Percentiles rank a stretch among this genome's conserved stretches.
These are phyloP conservation scores for Plasmodium gonderi DNA, from an alignment of 169 alveolate genomes.

Conservation along the genomic window DNA sequence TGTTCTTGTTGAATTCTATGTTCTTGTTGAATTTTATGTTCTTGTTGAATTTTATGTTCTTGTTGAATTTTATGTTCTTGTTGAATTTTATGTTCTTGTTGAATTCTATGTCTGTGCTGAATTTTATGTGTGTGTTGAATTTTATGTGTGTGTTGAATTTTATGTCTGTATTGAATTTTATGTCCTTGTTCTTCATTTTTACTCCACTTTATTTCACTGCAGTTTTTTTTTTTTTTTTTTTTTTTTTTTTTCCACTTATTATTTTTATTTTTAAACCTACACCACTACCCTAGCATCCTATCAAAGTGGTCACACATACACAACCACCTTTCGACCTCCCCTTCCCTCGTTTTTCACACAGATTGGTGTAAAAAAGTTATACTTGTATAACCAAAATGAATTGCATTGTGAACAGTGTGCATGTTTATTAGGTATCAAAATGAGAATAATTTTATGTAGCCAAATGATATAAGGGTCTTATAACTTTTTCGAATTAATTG, in stretches of 20 bases:
- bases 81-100: neutral
- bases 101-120: neutral
- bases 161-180: neutral
- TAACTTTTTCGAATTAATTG: too few relatives aligned
- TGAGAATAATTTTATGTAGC: neutral
- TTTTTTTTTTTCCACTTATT: neutral
- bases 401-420: constrained; percentile 20
- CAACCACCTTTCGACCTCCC: neutral
- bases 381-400: constrained; percentile 18
- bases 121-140: too few relatives aligned
- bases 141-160: too few relatives aligned
- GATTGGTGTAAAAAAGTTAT: constrained; percentile 29
- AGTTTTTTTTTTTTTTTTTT: neutral
- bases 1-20: neutral
- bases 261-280: too few relatives aligned
- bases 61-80: neutral
- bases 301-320: neutral
- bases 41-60: neutral
- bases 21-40: neutral
- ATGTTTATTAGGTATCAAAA: constrained; percentile 47
- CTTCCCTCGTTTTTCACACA: neutral
- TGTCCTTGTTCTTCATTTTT: neutral
- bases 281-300: neutral
- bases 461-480: too few relatives aligned
- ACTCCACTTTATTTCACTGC: neutral